Conservation (phyloP, 2,329 filamentous ascomycete species). For the Celoporthe dispersa region DNA sequence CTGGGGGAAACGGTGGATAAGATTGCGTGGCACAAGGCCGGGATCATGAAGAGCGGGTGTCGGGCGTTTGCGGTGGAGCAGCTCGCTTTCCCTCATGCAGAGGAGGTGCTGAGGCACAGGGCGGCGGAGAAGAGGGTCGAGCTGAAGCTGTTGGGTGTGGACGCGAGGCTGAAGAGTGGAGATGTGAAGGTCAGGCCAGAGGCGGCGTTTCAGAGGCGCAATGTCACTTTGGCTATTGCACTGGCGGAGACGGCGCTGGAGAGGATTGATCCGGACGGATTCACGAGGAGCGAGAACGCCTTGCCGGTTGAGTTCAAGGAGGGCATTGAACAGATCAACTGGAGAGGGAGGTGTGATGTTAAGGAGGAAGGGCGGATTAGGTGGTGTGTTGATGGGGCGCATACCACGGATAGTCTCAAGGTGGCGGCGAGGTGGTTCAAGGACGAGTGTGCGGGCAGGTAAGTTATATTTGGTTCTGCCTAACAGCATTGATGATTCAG, state of each 20-base stretch:
- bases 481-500: background rate
- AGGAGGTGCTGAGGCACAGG: slow-evolving; percentile 59
- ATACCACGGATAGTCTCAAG: slow-evolving; percentile 88
- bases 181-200: slow-evolving; percentile 49
- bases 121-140: slow-evolving; percentile 57
- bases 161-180: slow-evolving; percentile 47
- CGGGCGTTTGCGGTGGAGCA: slow-evolving; percentile 64
- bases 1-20: slow-evolving; percentile 66
- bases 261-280: slow-evolving; percentile 46
- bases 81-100: slow-evolving; percentile 42
- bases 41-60: slow-evolving; percentile 66
- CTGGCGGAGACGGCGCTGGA: slow-evolving; percentile 55
- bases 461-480: background rate
- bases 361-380: slow-evolving; percentile 60
- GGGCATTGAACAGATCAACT: slow-evolving; percentile 75
- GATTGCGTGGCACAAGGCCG: slow-evolving; percentile 77
- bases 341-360: slow-evolving; percentile 78
- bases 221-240: slow-evolving; percentile 53
- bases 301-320: slow-evolving; percentile 69
- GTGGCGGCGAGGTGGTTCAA: slow-evolving; percentile 84
- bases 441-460: slow-evolving; percentile 40
- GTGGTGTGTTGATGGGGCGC: slow-evolving; percentile 93
- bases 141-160: slow-evolving; percentile 51
- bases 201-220: slow-evolving; percentile 62
- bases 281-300: slow-evolving; percentile 29